phyloP scores from a whole-genome alignment of 2,329 filamentous ascomycete genomes.

The Ilyonectria sp. region DNA sequence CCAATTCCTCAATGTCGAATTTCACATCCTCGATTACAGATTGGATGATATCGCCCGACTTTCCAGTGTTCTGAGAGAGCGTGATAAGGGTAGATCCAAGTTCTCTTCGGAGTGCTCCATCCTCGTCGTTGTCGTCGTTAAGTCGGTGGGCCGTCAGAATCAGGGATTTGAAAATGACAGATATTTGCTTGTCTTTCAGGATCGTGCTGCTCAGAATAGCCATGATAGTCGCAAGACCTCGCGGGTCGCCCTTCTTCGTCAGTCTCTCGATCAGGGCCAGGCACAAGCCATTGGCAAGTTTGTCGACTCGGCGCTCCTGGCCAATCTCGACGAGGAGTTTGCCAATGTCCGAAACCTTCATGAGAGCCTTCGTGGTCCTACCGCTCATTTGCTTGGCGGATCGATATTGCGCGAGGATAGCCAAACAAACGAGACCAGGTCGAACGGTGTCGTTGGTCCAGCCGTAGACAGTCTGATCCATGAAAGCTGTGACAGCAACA shows the following conservation, averaged over 20 bases:
- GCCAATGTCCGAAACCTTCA: conserved; percentile 75
- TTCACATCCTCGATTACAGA: conserved; percentile 77
- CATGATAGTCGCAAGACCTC: conserved; percentile 72
- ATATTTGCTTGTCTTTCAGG: conserved; percentile 74
- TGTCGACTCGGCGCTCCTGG: conserved; percentile 77
- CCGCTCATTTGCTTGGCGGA: conserved; percentile 78
- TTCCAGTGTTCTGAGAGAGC: conserved; percentile 72
- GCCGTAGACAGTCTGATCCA: conserved; percentile 87
- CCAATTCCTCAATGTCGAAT: conserved; percentile 81
- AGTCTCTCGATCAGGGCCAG: conserved; percentile 75
- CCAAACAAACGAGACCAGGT: conserved; percentile 83
- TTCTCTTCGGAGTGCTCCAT: conserved; percentile 72
- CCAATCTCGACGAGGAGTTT: conserved; percentile 73
- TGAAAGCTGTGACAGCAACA: conserved; percentile 84
- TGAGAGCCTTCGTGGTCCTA: conserved; percentile 77
- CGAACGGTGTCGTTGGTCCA: conserved; percentile 82
- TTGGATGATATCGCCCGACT: conserved; percentile 75
- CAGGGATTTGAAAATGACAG: conserved; percentile 76
- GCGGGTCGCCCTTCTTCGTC: conserved; percentile 71
- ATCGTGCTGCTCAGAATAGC: conserved; percentile 72
- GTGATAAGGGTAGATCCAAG: conserved; percentile 78
- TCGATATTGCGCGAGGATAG: conserved; percentile 86
- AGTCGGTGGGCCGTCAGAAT: conserved; percentile 73
- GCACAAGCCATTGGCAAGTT: conserved; percentile 80
- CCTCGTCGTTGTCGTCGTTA: conserved; percentile 67